Base-by-base conservation (phyloP, 768 basidiomycete species). In the Amanita exitialis region DNA sequence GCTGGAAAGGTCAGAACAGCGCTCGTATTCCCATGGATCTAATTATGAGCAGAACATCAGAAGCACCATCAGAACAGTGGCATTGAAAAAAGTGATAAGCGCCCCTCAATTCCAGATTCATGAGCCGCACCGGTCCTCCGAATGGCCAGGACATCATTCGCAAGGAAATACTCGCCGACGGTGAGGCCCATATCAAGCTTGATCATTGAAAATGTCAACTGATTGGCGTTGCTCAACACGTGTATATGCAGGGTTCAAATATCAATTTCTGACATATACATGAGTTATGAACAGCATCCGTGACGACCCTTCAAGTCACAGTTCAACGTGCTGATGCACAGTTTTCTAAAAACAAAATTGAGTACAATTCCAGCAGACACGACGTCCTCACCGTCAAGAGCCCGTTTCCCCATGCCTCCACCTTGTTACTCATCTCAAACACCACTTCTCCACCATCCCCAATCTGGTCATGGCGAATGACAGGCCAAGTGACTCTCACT, bases 391-490 rank as follows among this genome's bases (percentile, higher is more conserved):
- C 43, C 27, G 13, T n/a, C 20, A 50, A 6, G 28, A 50, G 21
- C 13, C 62, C 60, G 47, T 67, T 68, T 6, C 68, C 69, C 69
- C 69, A 69, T 3, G 28, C 53, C 51, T 67, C 57, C 2, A 66
- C 46, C 20, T 60, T 61, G 3, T 68, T 70, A 45, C 74, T 79
- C 86, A 90, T 87, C 57, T 78, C 75, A 57, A 87, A 89, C 34
- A 67, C 68, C 13, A 89, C 62, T 6, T 72, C 63, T 0, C 77
- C 82, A 0, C 86, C 85, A 3, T 64, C 55, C 7, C 64, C 65
- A n/a, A 88, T 75, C 46, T 85, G 70, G n/a, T 71, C 72, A 54
- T 90, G 86, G 9, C 51, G 62, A 25, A 90, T 73, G 32, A 83
- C 58, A 0, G 84, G 81, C 3, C 53, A 58, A 0, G 61, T 56